Evolutionary conservation across 768 basidiomycete species (phyloP), one percentile per base, ranked within the genome.

Genomic region (Pisolithus marmoratus): DNA sequence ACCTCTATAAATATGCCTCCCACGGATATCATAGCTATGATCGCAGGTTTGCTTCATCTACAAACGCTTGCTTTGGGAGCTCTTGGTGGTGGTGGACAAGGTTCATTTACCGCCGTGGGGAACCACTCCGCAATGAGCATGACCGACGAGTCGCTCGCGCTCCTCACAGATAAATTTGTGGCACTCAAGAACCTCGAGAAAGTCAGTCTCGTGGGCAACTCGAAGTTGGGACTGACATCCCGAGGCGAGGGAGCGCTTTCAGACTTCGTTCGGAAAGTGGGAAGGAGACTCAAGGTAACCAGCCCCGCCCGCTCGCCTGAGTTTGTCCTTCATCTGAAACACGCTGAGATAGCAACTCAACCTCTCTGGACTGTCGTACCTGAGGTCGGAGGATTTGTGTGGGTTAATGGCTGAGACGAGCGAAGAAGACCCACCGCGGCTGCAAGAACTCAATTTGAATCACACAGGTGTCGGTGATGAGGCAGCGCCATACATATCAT

Each of bases 141-240:
- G 70, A 80, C 72, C 15, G 82, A 85, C 63, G 62, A 69, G 8
- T 65, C 63, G 1, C 73, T 87, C 27, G 53, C 50, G 7, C 63
- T 63, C 19, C 66, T 86, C 38, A 78, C 79, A 6, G 65, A 68
- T 5, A 52, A 68, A 19, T 59, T 85, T 37, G 64, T 62, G 20
- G 46, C 53, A 0, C 74, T 67, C 53, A 38, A 55, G 11, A 53
- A 62, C 22, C 66, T 88, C 23, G 78, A 82, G 49, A 74, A 70
- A 53, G 51, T 88, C 46, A 87, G 68, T 60, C 68, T 88, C 8
- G 84, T 83, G 7, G 81, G 81, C 7, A 88, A 87, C 58, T 71
- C 72, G 5, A 85, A 83, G 52, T 61, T 88, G 17, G 81, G 80
- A 7, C 48, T 69, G n/a, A 59, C 63, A 0, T 65, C 70, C 7